Evolutionary conservation across 106 monocot species (phyloP).

Genomic region (Dioscorea zingiberensis): DNA sequence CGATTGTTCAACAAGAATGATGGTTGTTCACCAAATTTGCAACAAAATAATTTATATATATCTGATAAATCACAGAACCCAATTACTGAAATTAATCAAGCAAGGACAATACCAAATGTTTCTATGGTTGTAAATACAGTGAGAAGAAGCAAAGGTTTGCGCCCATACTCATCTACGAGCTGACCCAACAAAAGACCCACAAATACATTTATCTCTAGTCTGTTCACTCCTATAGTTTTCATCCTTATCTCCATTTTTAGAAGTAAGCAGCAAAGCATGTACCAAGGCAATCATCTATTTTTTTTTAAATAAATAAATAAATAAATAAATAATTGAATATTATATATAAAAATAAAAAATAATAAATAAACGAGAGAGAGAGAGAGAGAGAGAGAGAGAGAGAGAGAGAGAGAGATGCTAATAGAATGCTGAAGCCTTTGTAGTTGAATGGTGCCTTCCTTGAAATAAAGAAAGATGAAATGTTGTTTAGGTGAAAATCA

Average conservation of each 20-base stretch:
- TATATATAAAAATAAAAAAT: not conserved
- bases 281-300: conserved; percentile 24
- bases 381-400: conserved; percentile 16
- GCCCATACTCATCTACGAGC: too few relatives aligned
- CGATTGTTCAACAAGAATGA: too few relatives aligned
- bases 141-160: too few relatives aligned
- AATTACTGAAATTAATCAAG: too few relatives aligned
- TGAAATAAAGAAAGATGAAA: conserved; percentile 69
- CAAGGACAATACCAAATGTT: too few relatives aligned
- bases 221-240: not conserved
- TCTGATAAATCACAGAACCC: too few relatives aligned
- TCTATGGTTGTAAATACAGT: too few relatives aligned
- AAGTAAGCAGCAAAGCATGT: conserved; percentile 18
- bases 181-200: too few relatives aligned
- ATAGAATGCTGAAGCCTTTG: conserved; percentile 65
- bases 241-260: not conserved
- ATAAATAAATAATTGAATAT: not conserved
- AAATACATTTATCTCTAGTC: not conserved
- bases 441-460: conserved; percentile 47
- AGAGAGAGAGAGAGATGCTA: conserved; percentile 54
- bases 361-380: not conserved
- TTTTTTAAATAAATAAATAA: not conserved
- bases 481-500: not conserved
- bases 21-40: too few relatives aligned
- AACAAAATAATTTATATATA: too few relatives aligned